Evolutionary conservation across 2,329 filamentous ascomycete genomes (phyloP).

Genomic region (Beauveria medogensis): DNA sequence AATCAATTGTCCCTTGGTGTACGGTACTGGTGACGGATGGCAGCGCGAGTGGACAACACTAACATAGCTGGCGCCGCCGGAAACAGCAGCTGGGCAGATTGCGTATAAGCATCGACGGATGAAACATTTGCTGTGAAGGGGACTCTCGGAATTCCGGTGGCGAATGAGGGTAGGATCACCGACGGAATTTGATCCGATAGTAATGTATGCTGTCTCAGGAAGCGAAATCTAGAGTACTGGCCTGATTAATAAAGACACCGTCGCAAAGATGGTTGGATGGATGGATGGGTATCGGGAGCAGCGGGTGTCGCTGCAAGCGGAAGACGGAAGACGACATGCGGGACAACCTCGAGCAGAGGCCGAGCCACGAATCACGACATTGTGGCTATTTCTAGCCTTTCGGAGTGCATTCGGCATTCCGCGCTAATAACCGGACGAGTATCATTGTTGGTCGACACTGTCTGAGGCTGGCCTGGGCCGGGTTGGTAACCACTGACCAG

Average conservation of each 20-base stretch:
- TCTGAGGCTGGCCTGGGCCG: too few species aligned
- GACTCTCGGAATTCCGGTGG: not conserved
- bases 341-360: not conserved
- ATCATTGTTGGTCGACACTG: not conserved
- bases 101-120: not conserved
- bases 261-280: not conserved
- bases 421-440: not conserved
- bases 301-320: not conserved
- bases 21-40: too few species aligned
- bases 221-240: not conserved
- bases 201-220: not conserved
- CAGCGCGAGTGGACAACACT: not conserved
- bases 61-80: not conserved
- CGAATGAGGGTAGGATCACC: not conserved
- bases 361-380: not conserved
- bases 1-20: too few species aligned
- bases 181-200: not conserved
- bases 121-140: not conserved
- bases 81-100: constrained; percentile 2
- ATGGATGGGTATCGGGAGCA: not conserved
- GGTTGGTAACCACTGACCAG: not conserved
- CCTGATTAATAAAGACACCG: not conserved
- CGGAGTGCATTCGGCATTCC: not conserved
- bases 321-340: not conserved
- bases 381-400: not conserved